These are phyloP conservation scores for Ophioceras dolichostomum DNA, from an alignment of 2,329 filamentous ascomycete species.

Conservation along the genomic window DNA sequence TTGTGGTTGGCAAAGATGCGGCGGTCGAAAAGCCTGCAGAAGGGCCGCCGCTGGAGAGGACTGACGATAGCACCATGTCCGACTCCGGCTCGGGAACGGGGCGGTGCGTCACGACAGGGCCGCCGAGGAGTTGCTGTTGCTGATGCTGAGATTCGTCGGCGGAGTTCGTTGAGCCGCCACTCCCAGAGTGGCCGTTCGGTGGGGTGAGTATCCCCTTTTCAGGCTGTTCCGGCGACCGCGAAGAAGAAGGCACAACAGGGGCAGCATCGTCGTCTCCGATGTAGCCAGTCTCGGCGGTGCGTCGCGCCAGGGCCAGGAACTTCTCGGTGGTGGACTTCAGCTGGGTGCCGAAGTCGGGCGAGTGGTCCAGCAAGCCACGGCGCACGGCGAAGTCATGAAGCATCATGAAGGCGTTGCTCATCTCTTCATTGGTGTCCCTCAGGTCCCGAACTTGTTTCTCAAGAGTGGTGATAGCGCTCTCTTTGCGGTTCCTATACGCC, in stretches of 20 bases:
- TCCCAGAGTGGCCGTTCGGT: not conserved
- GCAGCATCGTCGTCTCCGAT: conserved; percentile 13
- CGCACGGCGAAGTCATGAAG: conserved; percentile 51
- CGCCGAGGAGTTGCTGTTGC: conserved; percentile 11
- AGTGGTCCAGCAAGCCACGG: conserved; percentile 43
- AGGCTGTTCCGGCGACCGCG: not conserved
- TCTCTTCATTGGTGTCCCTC: conserved; percentile 57
- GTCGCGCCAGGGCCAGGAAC: conserved; percentile 43
- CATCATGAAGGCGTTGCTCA: conserved; percentile 58
- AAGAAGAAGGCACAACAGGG: not conserved
- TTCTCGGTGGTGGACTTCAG: conserved; percentile 44
- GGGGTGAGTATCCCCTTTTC: not conserved
- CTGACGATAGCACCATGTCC: conserved; percentile 3
- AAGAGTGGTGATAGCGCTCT: conserved; percentile 63
- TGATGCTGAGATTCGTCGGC: not conserved
- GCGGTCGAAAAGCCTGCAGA: too few relatives aligned
- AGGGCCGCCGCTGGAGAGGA: too few relatives aligned
- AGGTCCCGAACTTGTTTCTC: conserved; percentile 59
- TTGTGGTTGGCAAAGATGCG: conserved; percentile 2
- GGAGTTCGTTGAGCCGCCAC: too few relatives aligned
- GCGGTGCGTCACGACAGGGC: conserved; percentile 14
- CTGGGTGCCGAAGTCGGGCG: conserved; percentile 43
- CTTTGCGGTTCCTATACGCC: conserved; percentile 76
- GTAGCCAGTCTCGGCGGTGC: conserved; percentile 26
- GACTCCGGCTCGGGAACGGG: conserved; percentile 1